Evolutionary conservation across 371 early-diverging fungal genomes (phyloP), one percentile per base, ranked within the genome.

Genomic region (Catenaria anguillulae): DNA sequence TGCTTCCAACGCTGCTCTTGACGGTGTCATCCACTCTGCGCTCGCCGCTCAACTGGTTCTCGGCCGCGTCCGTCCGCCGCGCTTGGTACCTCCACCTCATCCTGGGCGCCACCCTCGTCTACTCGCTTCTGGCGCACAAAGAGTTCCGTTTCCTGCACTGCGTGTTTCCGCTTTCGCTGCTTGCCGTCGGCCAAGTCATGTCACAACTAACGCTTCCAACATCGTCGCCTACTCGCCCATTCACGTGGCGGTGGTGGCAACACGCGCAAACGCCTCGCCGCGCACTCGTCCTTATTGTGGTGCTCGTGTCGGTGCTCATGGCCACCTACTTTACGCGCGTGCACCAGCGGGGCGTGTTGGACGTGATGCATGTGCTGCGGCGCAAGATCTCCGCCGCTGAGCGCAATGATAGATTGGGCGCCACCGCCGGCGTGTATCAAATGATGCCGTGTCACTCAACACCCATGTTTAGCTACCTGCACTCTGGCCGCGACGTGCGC

Each of bases 361-460:
- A 92, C 64, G 92, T n/a, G n/a, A n/a, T 83, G 17, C 84, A 89
- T 81, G 55, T 69, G 0, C 88, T 82, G 75, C 56, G 93, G 31
- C 75, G 87, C 50, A 58, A 70, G 0, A 73, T 83, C 59, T 69
- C 72, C 0, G 54, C 62, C n/a, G n/a, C n/a, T n/a, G 2, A 48
- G 34, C 40, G 40, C 10, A 5, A 40, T 17, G 10, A 17, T 17
- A 17, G 40, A 40, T 40, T 5, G 0, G 71, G 65, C 23, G 10
- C 26, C 13, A 23, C 21, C 8, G 62, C 17, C 10, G 71, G 73
- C 29, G 71, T 87, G 1, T 76, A 84, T 0, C 86, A 92, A 62
- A 64, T 93, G 42, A 94, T 91, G 92, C 95, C 97, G 1, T 96
- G 97, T 63, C 95, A 96, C 69, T 93, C 93, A 2, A 92, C 95